phyloP scores from a whole-genome alignment of 2,329 filamentous ascomycete species.

The Beauveria varroae region DNA sequence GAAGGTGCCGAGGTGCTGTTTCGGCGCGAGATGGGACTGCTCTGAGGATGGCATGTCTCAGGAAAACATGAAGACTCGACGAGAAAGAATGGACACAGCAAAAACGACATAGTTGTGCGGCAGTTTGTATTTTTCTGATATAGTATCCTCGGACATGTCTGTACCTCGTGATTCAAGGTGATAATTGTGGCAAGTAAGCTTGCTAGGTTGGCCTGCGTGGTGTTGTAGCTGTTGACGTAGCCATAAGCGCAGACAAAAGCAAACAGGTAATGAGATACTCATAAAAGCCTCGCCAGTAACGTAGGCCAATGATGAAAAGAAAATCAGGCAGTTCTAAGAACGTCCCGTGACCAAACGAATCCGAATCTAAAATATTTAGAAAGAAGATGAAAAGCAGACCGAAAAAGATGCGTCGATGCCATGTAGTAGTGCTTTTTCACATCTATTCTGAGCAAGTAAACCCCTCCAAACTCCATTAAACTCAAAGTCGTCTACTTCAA shows the following conservation, averaged over 20 bases:
- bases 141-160: background rate
- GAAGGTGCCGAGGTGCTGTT: conserved; percentile 19
- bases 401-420: background rate
- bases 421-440: background rate
- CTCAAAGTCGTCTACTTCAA: background rate
- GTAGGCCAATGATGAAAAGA: background rate
- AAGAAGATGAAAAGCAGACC: background rate
- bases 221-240: conserved; percentile 2
- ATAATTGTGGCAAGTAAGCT: background rate
- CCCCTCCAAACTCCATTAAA: background rate
- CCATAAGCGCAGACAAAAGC: background rate
- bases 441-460: background rate
- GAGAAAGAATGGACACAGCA: background rate
- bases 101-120: background rate
- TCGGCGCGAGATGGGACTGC: background rate
- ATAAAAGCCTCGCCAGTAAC: background rate
- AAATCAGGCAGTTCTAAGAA: background rate
- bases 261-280: background rate
- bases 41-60: background rate
- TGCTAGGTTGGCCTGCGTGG: background rate
- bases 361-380: too few species aligned
- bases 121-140: background rate
- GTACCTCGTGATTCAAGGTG: background rate
- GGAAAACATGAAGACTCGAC: background rate
- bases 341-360: background rate